Evolutionary conservation across 2,329 filamentous ascomycete genomes (phyloP).

Genomic region (Metarhizium rileyi): DNA sequence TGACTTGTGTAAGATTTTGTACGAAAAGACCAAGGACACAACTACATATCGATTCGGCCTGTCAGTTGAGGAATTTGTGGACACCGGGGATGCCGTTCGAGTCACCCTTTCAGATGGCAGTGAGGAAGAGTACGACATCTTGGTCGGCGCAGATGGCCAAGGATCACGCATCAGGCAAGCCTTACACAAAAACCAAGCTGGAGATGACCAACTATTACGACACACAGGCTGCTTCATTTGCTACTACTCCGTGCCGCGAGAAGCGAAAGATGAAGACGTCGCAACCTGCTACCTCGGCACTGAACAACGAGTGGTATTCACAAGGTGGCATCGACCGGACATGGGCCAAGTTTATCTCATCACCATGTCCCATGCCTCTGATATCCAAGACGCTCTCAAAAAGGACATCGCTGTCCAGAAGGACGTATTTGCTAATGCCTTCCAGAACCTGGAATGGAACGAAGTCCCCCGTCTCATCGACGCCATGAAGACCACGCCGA

Average conservation of each 20-base stretch:
- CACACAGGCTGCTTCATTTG: slow-evolving; percentile 9
- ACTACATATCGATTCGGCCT: slow-evolving; percentile 20
- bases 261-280: slow-evolving; percentile 13
- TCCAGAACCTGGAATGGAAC: slow-evolving; percentile 14
- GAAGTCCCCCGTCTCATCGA: slow-evolving; percentile 23
- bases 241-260: slow-evolving; percentile 12
- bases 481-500: slow-evolving; percentile 22
- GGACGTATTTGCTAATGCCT: slow-evolving; percentile 25
- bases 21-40: slow-evolving; percentile 25
- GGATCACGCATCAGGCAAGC: slow-evolving; percentile 8
- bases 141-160: slow-evolving; percentile 46
- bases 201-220: slow-evolving; percentile 11
- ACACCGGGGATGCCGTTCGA: slow-evolving; percentile 20
- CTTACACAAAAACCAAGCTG: slow-evolving; percentile 18
- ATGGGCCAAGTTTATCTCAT: slow-evolving; percentile 12
- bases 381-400: slow-evolving; percentile 12
- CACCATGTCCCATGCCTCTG: slow-evolving; percentile 14
- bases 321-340: slow-evolving; percentile 14
- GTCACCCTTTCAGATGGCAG: slow-evolving; percentile 35
- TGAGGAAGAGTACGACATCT: slow-evolving; percentile 34
- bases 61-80: slow-evolving; percentile 17
- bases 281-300: slow-evolving; percentile 21
- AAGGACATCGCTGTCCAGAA: slow-evolving; percentile 17
- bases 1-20: slow-evolving; percentile 41
- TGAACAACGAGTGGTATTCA: slow-evolving; percentile 25